A percentile compares a stretch with the other conserved stretches of the same genome.
These are phyloP conservation scores for Chimonanthus praecox DNA, from an alignment of 164 flowering plant genomes.

Conservation along the genomic window DNA sequence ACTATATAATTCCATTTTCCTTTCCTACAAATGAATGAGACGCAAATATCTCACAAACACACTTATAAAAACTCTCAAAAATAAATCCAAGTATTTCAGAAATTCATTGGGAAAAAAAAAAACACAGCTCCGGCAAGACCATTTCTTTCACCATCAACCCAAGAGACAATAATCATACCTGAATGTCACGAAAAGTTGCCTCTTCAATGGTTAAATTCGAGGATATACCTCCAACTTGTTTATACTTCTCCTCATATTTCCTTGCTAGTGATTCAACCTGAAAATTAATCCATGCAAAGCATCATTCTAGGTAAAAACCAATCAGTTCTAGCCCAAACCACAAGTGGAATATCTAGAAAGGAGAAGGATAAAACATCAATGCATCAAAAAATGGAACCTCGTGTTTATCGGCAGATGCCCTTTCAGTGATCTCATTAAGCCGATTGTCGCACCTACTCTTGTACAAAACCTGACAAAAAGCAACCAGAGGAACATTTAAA, in stretches of 20 bases:
- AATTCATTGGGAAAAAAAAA: background rate
- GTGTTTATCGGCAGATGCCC: conserved; percentile 74
- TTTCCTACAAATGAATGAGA: conserved; percentile 43
- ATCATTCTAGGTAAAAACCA: background rate
- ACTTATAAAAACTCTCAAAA: background rate
- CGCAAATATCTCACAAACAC: background rate
- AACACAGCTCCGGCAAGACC: background rate
- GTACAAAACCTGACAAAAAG: conserved; percentile 56
- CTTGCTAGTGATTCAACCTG: conserved; percentile 77
- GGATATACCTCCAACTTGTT: conserved; percentile 81
- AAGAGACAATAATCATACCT: conserved; percentile 36
- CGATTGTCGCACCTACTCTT: conserved; percentile 94
- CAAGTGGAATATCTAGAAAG: background rate
- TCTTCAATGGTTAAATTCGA: conserved; percentile 88
- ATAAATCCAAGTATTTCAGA: too few species aligned
- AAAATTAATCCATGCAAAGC: background rate
- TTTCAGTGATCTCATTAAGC: conserved; percentile 83
- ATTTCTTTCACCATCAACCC: background rate
- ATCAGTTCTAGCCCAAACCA: background rate
- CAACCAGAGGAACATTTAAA: background rate
- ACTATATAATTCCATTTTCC: conserved; percentile 70
- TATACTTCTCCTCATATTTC: conserved; percentile 95
- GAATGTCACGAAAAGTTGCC: conserved; percentile 83
- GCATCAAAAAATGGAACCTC: conserved; percentile 48
- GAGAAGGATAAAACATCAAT: background rate